Base-by-base conservation (phyloP, 139 green algal species). In the Tetraselmis chui region DNA sequence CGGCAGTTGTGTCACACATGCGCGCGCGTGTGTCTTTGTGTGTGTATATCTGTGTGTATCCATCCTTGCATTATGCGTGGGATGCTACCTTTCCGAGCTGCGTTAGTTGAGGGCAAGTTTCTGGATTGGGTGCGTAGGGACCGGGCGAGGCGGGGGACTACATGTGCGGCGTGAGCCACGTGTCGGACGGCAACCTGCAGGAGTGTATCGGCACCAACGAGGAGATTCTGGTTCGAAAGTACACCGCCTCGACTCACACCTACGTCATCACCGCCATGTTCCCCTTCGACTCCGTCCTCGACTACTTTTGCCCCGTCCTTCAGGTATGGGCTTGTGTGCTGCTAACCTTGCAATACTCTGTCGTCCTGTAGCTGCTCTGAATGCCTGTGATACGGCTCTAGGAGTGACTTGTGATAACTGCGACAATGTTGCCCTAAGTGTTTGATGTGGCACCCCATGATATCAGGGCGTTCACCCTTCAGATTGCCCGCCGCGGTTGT, bases 191-290 rank as follows among this genome's bases (percentile, higher is more conserved):
- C 32, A 27, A 27, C 77, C 77, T 80, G 77, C 31, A 59, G 77
- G 77, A 80, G 29, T 80, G 77, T 29, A 80, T 31, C 31, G 45
- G 45, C 45, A 67, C 45, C 45, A 67, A 75, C 32, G 78, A 82
- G 78, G 78, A 82, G 32, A 59, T 31, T 23, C 58, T 82, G 23
- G 58, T 76, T 11, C 23, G 31, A 18, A 28, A 82, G 18, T 82
- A 82, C 31, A 75, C 78, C 23, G 78, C 28, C 18, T 30, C 28
- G 24, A 59, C 28, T 24, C 78, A 82, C 78, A 82, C 78, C 78
- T 82, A 82, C 78, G 78, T 82, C 18, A 30, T 82, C 78, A 82
- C 78, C 1, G 58, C 78, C 31, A 82, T 82, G 78, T 82, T 82
- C 32, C 27, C 31, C 78, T 82, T 82, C 32, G 78, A 82, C 1